These are phyloP conservation scores for Colletotrichum lentis DNA, from an alignment of 2,329 filamentous ascomycete species.

Conservation along the genomic window DNA sequence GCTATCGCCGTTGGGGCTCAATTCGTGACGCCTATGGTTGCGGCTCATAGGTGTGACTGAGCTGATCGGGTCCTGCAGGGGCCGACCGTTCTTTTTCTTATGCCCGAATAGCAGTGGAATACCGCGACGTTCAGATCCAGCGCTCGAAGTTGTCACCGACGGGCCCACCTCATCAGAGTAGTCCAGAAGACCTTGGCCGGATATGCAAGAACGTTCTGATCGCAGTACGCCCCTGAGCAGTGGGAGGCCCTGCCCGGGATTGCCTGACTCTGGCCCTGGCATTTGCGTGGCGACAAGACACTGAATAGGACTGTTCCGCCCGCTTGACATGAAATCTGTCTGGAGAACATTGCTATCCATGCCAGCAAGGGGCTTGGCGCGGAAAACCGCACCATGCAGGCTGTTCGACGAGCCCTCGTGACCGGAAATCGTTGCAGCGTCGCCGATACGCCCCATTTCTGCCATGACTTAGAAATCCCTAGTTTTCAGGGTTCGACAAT, in stretches of 20 bases:
- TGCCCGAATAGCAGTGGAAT: too few species aligned
- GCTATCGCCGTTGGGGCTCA: not conserved
- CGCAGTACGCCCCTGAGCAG: not conserved
- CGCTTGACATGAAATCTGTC: not conserved
- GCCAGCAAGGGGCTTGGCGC: not conserved
- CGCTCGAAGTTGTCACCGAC: too few species aligned
- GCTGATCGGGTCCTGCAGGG: too few species aligned
- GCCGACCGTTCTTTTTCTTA: too few species aligned
- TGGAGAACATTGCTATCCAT: not conserved
- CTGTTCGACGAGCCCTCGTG: not conserved
- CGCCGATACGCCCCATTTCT: too few species aligned
- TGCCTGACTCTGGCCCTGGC: not conserved
- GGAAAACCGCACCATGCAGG: not conserved
- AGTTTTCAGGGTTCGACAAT: not conserved
- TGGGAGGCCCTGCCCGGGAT: not conserved
- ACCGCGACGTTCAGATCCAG: too few species aligned
- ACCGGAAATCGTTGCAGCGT: not conserved
- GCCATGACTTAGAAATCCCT: too few species aligned
- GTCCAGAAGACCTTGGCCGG: not conserved
- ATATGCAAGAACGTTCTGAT: not conserved
- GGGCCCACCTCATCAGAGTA: not conserved
- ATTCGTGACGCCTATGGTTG: not conserved
- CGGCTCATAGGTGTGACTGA: not conserved
- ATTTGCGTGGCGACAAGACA: not conserved
- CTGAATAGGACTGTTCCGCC: too few species aligned